Conservation (phyloP, 2,329 filamentous ascomycete species). For the Nemania sp. region DNA sequence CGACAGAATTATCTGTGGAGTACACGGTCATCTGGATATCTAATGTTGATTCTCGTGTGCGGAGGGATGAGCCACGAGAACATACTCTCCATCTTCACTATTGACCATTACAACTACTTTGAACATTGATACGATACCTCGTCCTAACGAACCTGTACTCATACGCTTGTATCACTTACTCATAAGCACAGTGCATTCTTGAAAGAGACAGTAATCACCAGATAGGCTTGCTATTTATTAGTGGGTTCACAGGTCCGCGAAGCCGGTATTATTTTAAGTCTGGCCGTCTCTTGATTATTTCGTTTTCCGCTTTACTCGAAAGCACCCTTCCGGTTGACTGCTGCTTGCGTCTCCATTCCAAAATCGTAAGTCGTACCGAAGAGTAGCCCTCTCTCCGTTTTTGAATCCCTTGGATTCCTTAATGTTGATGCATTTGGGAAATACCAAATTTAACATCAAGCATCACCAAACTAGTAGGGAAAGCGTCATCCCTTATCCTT, state of each 20-base stretch:
- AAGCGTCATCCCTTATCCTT: constrained; percentile 31
- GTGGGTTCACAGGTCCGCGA: constrained; percentile 23
- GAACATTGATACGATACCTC: neutral
- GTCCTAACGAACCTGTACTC: neutral
- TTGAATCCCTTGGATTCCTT: constrained; percentile 33
- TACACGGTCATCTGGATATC: neutral
- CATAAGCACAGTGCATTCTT: constrained; percentile 15
- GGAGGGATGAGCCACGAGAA: neutral
- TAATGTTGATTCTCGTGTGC: neutral
- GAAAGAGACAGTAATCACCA: neutral
- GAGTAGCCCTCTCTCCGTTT: constrained; percentile 29
- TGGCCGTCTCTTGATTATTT: constrained; percentile 32
- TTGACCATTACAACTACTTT: neutral
- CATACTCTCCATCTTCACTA: neutral
- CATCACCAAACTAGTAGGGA: constrained; percentile 37
- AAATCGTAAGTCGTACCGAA: constrained; percentile 36
- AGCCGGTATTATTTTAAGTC: constrained; percentile 23
- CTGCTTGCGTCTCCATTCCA: constrained; percentile 25
- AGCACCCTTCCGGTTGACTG: constrained; percentile 20
- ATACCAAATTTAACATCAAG: constrained; percentile 40
- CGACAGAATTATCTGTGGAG: constrained; percentile 14
- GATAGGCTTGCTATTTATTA: constrained; percentile 22
- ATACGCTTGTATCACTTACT: constrained; percentile 7
- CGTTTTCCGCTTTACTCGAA: constrained; percentile 30
- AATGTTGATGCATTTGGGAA: constrained; percentile 36